Conservation (phyloP, 1,284 basidiomycete species). For the Gymnopus androsaceus region DNA sequence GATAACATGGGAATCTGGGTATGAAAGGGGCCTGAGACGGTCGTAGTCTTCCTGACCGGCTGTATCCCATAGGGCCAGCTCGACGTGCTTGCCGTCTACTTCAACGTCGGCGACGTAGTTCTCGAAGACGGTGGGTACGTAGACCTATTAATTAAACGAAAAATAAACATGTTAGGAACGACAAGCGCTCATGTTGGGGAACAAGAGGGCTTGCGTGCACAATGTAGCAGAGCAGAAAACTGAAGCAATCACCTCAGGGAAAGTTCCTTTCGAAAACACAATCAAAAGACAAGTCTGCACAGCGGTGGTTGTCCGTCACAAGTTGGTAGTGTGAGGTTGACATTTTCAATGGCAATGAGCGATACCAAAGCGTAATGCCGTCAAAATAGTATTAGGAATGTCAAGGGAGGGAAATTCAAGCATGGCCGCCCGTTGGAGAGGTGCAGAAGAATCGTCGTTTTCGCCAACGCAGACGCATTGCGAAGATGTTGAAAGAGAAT, state of each 20-base stretch:
- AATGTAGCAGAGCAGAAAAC: constrained; percentile 16
- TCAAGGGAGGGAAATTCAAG: not conserved
- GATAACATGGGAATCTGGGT: constrained; percentile 92
- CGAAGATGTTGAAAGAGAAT: not conserved
- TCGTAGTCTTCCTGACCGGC: constrained; percentile 92
- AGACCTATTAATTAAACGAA: constrained; percentile 59
- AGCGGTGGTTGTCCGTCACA: not conserved
- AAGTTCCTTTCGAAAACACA: constrained; percentile 89
- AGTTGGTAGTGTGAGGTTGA: not conserved
- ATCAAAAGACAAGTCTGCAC: constrained; percentile 80
- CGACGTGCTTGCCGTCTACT: constrained; percentile 89
- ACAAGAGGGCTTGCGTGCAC: not conserved
- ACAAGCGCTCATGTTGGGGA: not conserved
- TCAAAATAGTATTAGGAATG: not conserved
- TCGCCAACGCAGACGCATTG: not conserved
- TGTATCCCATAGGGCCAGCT: constrained; percentile 94
- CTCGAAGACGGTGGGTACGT: constrained; percentile 93
- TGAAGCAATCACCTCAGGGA: constrained; percentile 74
- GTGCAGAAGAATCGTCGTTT: not conserved
- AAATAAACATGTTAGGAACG: not conserved
- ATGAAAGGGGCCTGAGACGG: constrained; percentile 77
- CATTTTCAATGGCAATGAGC: no score
- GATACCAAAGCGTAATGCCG: constrained; percentile 11
- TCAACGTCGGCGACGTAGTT: constrained; percentile 87
- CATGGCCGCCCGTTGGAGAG: not conserved